Evolutionary conservation across 305 asterid species (phyloP).

Genomic region (Solanum hybrid): DNA sequence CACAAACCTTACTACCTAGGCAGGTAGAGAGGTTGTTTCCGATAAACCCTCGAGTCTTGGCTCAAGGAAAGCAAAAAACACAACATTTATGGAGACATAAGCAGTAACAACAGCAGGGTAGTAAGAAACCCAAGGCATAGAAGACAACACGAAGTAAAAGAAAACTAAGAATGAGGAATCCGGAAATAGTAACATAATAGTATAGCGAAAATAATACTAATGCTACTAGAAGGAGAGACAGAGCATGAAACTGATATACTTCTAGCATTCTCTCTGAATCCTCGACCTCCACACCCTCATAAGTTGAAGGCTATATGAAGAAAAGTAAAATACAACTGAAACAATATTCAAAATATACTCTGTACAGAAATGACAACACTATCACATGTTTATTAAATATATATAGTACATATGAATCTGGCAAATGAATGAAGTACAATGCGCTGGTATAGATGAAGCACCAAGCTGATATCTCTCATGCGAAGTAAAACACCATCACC

Average conservation of each 20-base stretch:
- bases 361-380: neutral
- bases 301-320: neutral
- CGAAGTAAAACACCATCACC: neutral
- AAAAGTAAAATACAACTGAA: neutral
- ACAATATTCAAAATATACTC: neutral
- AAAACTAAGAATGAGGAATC: neutral
- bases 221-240: neutral
- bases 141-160: neutral
- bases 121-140: neutral
- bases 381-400: neutral
- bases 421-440: neutral
- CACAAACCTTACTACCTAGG: neutral
- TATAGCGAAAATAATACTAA: neutral
- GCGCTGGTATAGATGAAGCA: neutral
- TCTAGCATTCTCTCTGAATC: neutral
- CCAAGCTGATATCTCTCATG: neutral
- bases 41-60: neutral
- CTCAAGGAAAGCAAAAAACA: neutral
- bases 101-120: neutral
- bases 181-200: neutral
- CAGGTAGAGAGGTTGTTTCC: neutral
- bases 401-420: neutral
- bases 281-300: neutral
- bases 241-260: neutral
- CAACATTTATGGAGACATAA: neutral